Conservation (phyloP, 75 land plant genomes). For the Pinus albicaulis region DNA sequence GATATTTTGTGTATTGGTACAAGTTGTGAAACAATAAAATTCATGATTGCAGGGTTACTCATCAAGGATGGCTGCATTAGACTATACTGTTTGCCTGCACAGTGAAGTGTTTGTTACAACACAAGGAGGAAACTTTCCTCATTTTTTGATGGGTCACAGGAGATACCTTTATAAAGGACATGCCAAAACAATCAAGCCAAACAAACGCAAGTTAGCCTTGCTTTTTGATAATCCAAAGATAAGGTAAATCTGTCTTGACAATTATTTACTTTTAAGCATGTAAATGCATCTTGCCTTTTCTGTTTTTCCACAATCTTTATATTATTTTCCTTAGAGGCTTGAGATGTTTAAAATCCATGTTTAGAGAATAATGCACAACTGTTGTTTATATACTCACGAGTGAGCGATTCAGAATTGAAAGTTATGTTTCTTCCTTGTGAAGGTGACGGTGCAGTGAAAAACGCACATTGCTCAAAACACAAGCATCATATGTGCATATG, state of each 20-base stretch:
- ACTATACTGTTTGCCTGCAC: constrained; percentile 95
- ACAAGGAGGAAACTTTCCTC: constrained; percentile 99
- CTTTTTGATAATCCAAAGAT: constrained; percentile 74
- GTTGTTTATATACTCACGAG: too few species aligned
- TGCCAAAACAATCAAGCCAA: constrained; percentile 89
- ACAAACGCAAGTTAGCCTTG: constrained; percentile 85
- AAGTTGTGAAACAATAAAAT: not conserved
- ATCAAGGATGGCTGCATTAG: constrained; percentile 97
- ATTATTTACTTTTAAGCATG: constrained; percentile 26
- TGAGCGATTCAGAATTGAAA: too few species aligned
- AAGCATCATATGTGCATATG: too few species aligned
- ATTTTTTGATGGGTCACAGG: constrained; percentile 94
- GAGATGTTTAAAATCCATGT: not conserved
- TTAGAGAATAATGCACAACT: not conserved
- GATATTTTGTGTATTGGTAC: not conserved
- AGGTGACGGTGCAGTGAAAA: too few species aligned
- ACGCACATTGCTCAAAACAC: too few species aligned
- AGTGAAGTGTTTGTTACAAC: constrained; percentile 99
- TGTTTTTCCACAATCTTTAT: not conserved
- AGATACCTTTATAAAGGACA: constrained; percentile 88
- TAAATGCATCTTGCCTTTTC: not conserved
- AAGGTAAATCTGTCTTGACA: constrained; percentile 17
- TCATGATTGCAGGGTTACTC: constrained; percentile 66
- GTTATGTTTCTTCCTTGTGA: too few species aligned
- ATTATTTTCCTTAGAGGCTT: not conserved